Evolutionary conservation across 2,329 filamentous ascomycete species (phyloP).

Genomic region (Colletotrichum sp.): DNA sequence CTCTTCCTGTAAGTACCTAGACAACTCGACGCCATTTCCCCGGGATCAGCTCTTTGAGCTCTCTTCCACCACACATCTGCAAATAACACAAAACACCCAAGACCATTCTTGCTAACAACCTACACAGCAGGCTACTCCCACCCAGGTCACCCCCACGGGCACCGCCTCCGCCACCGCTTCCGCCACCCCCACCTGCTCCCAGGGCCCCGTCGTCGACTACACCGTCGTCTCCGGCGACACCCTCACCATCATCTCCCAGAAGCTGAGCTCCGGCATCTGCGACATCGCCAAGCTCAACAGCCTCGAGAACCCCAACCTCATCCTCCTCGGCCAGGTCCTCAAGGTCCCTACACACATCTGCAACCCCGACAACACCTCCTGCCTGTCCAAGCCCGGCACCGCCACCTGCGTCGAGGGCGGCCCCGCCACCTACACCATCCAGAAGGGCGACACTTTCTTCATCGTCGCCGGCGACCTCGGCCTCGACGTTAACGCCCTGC

Average conservation of each 20-base stretch:
- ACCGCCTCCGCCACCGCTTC: neutral
- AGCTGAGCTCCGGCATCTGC: constrained; percentile 12
- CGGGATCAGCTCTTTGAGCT: neutral
- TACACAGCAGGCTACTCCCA: neutral
- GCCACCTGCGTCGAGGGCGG: neutral
- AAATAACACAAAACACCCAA: neutral
- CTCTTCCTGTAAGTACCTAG: neutral
- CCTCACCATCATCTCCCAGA: constrained; percentile 3
- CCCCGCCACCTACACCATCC: neutral
- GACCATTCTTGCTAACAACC: neutral
- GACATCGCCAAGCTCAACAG: neutral
- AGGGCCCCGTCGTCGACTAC: neutral
- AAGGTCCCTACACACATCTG: constrained; percentile 1
- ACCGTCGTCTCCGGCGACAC: neutral
- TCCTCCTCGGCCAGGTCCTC: neutral
- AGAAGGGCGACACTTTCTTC: constrained; percentile 4
- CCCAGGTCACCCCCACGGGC: neutral
- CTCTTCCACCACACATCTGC: neutral
- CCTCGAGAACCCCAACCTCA: constrained; percentile 4
- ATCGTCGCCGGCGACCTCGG: neutral
- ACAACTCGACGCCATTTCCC: neutral
- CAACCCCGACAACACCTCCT: constrained; percentile 16
- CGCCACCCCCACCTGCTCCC: neutral
- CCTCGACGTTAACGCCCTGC: neutral
- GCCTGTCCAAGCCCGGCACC: neutral